Conservation (phyloP, 352 stramenopile species). For the Globisporangium uncinulatum region DNA sequence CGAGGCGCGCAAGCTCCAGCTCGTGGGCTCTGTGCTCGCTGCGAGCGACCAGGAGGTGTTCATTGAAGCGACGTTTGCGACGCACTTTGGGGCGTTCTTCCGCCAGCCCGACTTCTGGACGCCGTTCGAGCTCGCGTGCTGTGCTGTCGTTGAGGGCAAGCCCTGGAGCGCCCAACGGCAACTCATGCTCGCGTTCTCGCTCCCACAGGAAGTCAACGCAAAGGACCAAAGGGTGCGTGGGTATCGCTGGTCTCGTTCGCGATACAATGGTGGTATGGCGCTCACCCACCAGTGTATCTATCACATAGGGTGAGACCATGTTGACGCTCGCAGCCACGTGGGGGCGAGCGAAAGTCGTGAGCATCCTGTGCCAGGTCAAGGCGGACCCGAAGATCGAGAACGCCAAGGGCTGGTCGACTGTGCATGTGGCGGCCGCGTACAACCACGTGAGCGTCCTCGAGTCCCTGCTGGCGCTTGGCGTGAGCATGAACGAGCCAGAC, state of each 20-base stretch:
- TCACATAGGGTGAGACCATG: conserved; percentile 61
- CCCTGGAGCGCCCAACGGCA: conserved; percentile 38
- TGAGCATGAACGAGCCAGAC: conserved; percentile 41
- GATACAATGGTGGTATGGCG: not conserved
- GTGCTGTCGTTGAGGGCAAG: conserved; percentile 18
- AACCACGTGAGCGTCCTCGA: conserved; percentile 46
- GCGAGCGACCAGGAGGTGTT: conserved; percentile 30
- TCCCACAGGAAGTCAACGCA: conserved; percentile 60
- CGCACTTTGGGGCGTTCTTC: conserved; percentile 34
- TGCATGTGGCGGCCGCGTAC: conserved; percentile 53
- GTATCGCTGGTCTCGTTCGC: not conserved
- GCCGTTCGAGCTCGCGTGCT: conserved; percentile 48
- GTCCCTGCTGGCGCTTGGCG: conserved; percentile 30
- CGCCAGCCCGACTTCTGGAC: conserved; percentile 39
- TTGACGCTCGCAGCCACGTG: conserved; percentile 51
- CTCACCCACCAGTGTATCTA: conserved; percentile 4
- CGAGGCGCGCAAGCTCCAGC: conserved; percentile 25
- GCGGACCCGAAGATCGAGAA: conserved; percentile 51
- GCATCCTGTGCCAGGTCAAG: conserved; percentile 64
- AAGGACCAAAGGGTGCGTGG: conserved; percentile 39
- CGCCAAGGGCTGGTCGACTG: conserved; percentile 58
- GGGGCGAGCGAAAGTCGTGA: conserved; percentile 40
- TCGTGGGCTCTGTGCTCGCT: conserved; percentile 36
- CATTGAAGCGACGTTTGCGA: conserved; percentile 49
- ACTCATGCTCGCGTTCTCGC: conserved; percentile 51